Conservation (phyloP, 305 asterid species). For the Solanum aculeatissimum region DNA sequence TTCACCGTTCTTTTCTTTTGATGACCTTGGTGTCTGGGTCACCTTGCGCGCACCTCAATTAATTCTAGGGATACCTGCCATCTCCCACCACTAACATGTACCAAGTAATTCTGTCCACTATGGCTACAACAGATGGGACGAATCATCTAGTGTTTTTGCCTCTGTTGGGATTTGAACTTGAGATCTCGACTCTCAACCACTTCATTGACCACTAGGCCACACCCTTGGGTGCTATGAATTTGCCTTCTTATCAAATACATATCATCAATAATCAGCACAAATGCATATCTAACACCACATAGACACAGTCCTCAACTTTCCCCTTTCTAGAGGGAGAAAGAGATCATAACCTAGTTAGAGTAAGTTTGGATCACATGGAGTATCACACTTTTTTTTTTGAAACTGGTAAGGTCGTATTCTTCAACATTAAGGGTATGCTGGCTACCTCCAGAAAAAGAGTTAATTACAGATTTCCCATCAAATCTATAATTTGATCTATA, state of each 20-base stretch:
- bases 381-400: background rate
- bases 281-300: background rate
- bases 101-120: background rate
- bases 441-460: too few species aligned
- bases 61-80: background rate
- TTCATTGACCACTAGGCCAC: background rate
- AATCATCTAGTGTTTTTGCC: background rate
- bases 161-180: background rate
- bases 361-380: background rate
- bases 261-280: background rate
- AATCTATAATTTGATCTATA: too few species aligned
- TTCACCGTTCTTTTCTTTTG: background rate
- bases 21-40: background rate
- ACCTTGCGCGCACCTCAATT: background rate
- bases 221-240: background rate
- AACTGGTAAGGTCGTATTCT: too few species aligned
- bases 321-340: background rate
- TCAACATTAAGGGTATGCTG: too few species aligned
- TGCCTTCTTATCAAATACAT: background rate
- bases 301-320: background rate
- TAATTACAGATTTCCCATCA: too few species aligned
- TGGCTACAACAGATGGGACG: background rate
- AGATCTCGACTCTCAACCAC: background rate
- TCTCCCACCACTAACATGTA: background rate
- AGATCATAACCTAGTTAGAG: background rate